Percentiles rank a stretch among this genome's conserved stretches.
Evolutionary conservation across 345 rosid species (phyloP).

Genomic region (Hibiscus syriacus): DNA sequence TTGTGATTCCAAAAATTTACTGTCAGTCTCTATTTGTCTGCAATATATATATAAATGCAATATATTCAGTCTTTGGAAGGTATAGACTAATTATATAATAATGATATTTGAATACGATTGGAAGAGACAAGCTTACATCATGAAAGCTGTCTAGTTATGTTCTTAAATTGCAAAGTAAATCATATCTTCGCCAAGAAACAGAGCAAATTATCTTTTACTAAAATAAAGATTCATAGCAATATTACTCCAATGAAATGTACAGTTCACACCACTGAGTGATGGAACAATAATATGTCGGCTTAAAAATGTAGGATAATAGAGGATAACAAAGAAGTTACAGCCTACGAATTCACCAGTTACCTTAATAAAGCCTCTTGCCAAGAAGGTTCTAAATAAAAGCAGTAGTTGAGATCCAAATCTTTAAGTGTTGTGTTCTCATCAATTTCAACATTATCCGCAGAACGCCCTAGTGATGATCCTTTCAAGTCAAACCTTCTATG

Average conservation of each 20-base stretch:
- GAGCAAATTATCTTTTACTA: not conserved
- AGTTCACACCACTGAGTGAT: not conserved
- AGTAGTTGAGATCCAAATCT: constrained; percentile 84
- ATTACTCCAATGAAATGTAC: not conserved
- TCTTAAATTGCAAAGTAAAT: constrained; percentile 2
- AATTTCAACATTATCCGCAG: constrained; percentile 81
- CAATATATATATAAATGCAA: constrained; percentile 5
- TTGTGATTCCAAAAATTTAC: constrained; percentile 75
- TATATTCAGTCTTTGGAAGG: not conserved
- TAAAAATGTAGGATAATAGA: not conserved
- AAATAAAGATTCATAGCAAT: not conserved
- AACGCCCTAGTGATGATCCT: constrained; percentile 94
- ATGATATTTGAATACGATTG: not conserved
- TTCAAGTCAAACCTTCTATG: constrained; percentile 95
- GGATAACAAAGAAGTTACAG: constrained; percentile 1
- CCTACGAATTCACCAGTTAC: constrained; percentile 33
- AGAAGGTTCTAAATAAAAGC: constrained; percentile 84
- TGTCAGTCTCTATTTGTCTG: constrained; percentile 87
- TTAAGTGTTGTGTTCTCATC: constrained; percentile 92
- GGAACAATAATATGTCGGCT: not conserved
- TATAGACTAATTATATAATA: not conserved
- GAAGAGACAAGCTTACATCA: not conserved
- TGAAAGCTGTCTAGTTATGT: constrained; percentile 1
- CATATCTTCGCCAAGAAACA: not conserved
- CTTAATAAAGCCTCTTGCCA: constrained; percentile 81